A percentile compares a stretch with the other conserved stretches of the same genome.
Conservation (phyloP, 768 basidiomycete genomes). For the Suillus subaureus region DNA sequence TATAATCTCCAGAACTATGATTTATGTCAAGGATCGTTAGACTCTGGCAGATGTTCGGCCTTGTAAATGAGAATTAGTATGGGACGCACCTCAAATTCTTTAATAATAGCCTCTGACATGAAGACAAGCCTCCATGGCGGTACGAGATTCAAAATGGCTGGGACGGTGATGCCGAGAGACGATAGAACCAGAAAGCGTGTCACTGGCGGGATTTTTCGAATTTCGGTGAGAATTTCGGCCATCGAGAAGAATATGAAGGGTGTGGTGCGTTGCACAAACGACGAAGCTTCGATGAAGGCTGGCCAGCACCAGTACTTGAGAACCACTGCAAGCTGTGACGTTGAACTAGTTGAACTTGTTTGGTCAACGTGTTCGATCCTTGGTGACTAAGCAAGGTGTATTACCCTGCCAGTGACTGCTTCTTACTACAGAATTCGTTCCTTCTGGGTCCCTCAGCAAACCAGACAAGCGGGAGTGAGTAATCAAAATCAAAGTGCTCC, state of each 20-base stretch:
- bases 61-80: constrained; percentile 6
- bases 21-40: constrained; percentile 5
- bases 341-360: neutral
- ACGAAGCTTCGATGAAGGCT: neutral
- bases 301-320: neutral
- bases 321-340: neutral
- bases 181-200: constrained; percentile 71
- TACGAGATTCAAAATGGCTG: constrained; percentile 57
- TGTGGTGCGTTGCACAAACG: neutral
- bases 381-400: constrained; percentile 5
- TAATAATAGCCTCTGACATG: constrained; percentile 43
- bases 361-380: neutral
- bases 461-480: neutral
- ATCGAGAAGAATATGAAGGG: constrained; percentile 29
- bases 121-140: constrained; percentile 59
- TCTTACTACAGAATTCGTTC: neutral
- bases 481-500: neutral
- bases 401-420: too few species aligned
- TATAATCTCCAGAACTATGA: constrained; percentile 71
- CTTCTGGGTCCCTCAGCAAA: neutral
- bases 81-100: constrained; percentile 52
- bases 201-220: constrained; percentile 82
- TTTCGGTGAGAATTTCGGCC: constrained; percentile 55
- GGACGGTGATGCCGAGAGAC: constrained; percentile 59
- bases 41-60: too few species aligned